Conservation (phyloP, 108 stramenopile genomes). For the Cyclotella kingstonii region DNA sequence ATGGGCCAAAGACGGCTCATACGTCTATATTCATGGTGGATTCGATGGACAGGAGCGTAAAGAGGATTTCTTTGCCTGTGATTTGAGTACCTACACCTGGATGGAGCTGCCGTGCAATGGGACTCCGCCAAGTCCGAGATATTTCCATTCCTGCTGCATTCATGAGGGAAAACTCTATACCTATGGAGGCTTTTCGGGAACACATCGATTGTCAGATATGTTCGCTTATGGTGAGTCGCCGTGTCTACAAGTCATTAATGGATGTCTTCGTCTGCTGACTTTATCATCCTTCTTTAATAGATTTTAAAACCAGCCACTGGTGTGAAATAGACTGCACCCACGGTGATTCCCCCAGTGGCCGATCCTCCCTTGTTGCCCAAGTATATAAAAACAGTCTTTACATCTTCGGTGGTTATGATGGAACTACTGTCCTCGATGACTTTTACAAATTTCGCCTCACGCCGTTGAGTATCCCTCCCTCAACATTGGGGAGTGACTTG, state of each 20-base stretch:
- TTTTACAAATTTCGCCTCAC: conserved; percentile 91
- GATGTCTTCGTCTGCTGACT: conserved; percentile 6
- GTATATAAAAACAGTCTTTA: conserved; percentile 85
- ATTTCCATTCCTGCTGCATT: conserved; percentile 92
- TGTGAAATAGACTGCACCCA: conserved; percentile 59
- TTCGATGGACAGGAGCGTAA: conserved; percentile 93
- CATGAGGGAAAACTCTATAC: conserved; percentile 84
- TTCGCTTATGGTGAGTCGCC: conserved; percentile 49
- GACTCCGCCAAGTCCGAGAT: conserved; percentile 82
- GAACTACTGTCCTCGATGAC: conserved; percentile 87
- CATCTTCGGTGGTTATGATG: conserved; percentile 90
- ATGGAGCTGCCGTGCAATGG: conserved; percentile 82
- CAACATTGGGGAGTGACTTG: conserved; percentile 79
- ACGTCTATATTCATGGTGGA: conserved; percentile 92
- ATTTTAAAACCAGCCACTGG: conserved; percentile 81
- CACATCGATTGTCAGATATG: conserved; percentile 89
- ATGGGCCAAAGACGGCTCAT: conserved; percentile 82
- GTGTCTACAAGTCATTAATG: conserved; percentile 13
- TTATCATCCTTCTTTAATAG: conserved; percentile 7
- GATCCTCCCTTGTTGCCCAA: conserved; percentile 90
- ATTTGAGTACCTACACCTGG: conserved; percentile 86
- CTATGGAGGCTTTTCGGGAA: conserved; percentile 92
- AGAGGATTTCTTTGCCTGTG: conserved; percentile 88
- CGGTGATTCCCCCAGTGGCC: conserved; percentile 77
- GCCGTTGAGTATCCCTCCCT: conserved; percentile 74